Percentiles rank a stretch among this genome's conserved stretches.
These are phyloP conservation scores for Oidiodendron maius DNA, from an alignment of 495 filamentous ascomycete genomes.

Conservation along the genomic window DNA sequence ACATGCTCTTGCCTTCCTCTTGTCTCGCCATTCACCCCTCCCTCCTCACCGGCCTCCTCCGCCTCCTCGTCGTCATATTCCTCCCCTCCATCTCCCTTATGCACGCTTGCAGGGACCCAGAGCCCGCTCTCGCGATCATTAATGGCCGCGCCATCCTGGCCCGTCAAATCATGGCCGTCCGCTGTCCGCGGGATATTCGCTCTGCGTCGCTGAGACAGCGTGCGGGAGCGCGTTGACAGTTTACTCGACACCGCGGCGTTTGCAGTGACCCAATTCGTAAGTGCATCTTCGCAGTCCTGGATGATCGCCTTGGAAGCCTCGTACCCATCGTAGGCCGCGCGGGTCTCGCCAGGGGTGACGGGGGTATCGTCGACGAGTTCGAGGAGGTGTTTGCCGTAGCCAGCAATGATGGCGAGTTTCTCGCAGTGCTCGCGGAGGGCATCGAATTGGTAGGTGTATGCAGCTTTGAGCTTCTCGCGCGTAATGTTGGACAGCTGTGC, in stretches of 20 bases:
- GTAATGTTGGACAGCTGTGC: slow-evolving; percentile 98
- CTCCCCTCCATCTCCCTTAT: slow-evolving; percentile 52
- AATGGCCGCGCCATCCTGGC: slow-evolving; percentile 78
- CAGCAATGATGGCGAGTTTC: slow-evolving; percentile 96
- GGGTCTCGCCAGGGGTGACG: slow-evolving; percentile 94
- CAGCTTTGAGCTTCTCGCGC: slow-evolving; percentile 97
- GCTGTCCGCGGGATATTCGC: slow-evolving; percentile 58
- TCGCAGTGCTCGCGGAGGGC: slow-evolving; percentile 96
- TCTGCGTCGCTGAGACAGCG: slow-evolving; percentile 76
- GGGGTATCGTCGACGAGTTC: slow-evolving; percentile 94
- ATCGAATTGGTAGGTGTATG: slow-evolving; percentile 97
- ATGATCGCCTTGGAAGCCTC: slow-evolving; percentile 98
- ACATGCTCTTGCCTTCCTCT: slow-evolving; percentile 18
- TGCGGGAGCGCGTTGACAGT: slow-evolving; percentile 78
- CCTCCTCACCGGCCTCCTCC: slow-evolving; percentile 18
- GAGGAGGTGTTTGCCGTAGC: slow-evolving; percentile 93
- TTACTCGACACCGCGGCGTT: slow-evolving; percentile 83
- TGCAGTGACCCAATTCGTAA: slow-evolving; percentile 92
- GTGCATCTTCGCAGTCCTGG: slow-evolving; percentile 95
- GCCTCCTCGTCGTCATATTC: slow-evolving; percentile 50
- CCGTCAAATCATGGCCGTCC: slow-evolving; percentile 71
- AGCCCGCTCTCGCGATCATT: slow-evolving; percentile 71
- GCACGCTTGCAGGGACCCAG: slow-evolving; percentile 81
- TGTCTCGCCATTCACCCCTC: slow-evolving; percentile 14
- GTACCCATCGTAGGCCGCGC: slow-evolving; percentile 94